These are phyloP conservation scores for Stellera chamaejasme DNA, from an alignment of 345 rosid species.

Conservation along the genomic window DNA sequence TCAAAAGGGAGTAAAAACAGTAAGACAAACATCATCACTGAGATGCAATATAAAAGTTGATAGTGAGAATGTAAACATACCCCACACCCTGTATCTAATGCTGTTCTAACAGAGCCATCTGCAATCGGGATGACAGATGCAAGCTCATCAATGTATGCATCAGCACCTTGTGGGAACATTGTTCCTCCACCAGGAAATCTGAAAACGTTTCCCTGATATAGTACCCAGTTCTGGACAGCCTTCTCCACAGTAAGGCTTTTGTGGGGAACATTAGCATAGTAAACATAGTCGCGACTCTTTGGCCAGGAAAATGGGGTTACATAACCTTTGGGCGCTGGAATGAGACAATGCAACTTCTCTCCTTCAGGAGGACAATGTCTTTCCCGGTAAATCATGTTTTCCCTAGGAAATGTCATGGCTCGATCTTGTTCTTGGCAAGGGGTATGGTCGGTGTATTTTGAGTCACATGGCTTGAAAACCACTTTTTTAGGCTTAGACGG, in stretches of 20 bases:
- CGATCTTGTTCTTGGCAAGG: conserved; percentile 95
- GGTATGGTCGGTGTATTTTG: conserved; percentile 69
- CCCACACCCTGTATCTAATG: conserved; percentile 96
- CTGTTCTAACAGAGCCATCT: conserved; percentile 88
- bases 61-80: conserved; percentile 33
- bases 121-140: conserved; percentile 83
- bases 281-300: conserved; percentile 82
- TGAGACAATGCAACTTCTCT: conserved; percentile 74
- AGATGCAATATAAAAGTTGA: too few relatives aligned
- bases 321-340: conserved; percentile 94
- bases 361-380: conserved; percentile 87
- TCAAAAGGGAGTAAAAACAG: too few relatives aligned
- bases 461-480: conserved; percentile 69
- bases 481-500: conserved; percentile 41
- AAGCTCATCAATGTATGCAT: conserved; percentile 84
- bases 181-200: conserved; percentile 99
- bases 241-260: conserved; percentile 85
- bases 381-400: conserved; percentile 87
- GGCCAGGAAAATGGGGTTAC: conserved; percentile 95
- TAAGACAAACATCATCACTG: too few relatives aligned
- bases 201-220: conserved; percentile 81
- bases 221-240: conserved; percentile 91
- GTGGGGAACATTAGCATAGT: conserved; percentile 89
- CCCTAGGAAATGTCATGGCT: conserved; percentile 92
- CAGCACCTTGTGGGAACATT: conserved; percentile 99